Conservation (phyloP, 257 asterid species). For the Nicotiana sylvestris region DNA sequence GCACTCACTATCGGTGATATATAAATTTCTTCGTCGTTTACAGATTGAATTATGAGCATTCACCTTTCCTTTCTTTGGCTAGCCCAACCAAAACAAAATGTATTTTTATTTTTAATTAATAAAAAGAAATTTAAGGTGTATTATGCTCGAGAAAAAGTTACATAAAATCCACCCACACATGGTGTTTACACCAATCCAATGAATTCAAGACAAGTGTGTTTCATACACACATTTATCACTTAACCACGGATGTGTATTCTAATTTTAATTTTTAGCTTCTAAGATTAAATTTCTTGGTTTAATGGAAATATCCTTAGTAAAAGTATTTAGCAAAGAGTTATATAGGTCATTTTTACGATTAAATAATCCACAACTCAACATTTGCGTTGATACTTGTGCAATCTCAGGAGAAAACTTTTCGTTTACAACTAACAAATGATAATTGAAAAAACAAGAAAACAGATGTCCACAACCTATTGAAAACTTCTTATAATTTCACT, state of each 20-base stretch:
- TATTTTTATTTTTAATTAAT: no score
- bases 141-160: background rate
- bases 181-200: no score
- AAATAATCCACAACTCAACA: background rate
- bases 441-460: background rate
- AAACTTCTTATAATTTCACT: no score
- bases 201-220: no score
- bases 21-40: background rate
- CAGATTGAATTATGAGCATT: background rate
- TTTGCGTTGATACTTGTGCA: background rate
- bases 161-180: no score
- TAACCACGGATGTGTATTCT: background rate
- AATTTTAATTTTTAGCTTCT: background rate
- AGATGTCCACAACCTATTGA: no score
- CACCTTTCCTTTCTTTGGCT: background rate
- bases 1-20: background rate
- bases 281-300: background rate
- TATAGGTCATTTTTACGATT: background rate
- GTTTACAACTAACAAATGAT: background rate
- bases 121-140: no score
- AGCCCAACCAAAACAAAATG: background rate
- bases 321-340: background rate
- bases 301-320: background rate
- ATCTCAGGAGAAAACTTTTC: background rate
- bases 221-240: background rate